Evolutionary conservation across 371 early-diverging fungal genomes (phyloP).

Genomic region (Mucor mucedo): DNA sequence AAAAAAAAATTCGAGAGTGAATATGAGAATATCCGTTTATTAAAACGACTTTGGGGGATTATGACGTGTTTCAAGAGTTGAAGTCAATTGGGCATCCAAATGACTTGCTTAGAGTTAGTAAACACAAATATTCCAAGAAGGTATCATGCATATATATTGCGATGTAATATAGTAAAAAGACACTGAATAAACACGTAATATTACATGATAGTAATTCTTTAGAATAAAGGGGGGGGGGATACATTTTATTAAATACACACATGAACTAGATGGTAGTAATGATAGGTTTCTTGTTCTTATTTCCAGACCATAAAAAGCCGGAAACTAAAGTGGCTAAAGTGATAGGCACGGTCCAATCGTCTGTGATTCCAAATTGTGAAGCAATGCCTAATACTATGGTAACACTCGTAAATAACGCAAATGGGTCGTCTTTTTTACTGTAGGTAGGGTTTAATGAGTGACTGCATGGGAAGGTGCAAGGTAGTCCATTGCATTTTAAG

Average conservation of each 20-base stretch:
- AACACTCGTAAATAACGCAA: constrained; percentile 40
- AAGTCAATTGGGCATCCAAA: too few species aligned
- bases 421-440: constrained; percentile 40
- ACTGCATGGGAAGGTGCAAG: constrained; percentile 28
- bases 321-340: constrained; percentile 50
- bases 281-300: constrained; percentile 11
- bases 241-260: neutral
- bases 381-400: constrained; percentile 44
- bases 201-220: too few species aligned
- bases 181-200: too few species aligned
- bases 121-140: too few species aligned
- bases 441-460: constrained; percentile 23
- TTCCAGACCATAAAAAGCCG: constrained; percentile 48
- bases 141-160: too few species aligned
- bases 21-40: too few species aligned
- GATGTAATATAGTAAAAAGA: too few species aligned
- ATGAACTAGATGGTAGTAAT: neutral
- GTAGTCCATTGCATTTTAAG: constrained; percentile 26
- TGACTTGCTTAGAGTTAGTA: too few species aligned
- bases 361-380: constrained; percentile 47
- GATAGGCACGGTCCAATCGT: constrained; percentile 59
- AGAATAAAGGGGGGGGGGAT: neutral
- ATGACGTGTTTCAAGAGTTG: too few species aligned
- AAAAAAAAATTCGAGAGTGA: too few species aligned
- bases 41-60: too few species aligned